These are phyloP conservation scores for Cucurbita maxima DNA, from an alignment of 306 rosid species.

Conservation along the genomic window DNA sequence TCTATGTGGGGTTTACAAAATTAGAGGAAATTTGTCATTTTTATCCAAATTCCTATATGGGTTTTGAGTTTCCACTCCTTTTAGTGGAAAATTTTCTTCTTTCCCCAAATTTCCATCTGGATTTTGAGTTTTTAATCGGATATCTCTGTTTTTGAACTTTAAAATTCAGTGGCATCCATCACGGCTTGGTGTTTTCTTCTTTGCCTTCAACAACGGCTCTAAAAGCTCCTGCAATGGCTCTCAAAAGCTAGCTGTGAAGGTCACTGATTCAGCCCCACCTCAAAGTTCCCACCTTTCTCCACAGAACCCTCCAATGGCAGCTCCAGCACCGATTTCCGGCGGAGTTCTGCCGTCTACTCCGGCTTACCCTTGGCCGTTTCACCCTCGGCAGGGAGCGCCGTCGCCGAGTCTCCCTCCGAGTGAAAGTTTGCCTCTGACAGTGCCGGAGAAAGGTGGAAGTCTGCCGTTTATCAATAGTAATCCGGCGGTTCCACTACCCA, in stretches of 20 bases:
- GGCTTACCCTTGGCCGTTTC: constrained; percentile 70
- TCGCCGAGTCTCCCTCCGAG: constrained; percentile 33
- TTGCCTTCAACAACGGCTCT: constrained; percentile 59
- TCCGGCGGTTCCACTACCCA: constrained; percentile 95
- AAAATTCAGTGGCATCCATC: constrained; percentile 81
- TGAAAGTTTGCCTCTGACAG: constrained; percentile 29
- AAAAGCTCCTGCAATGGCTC: constrained; percentile 40
- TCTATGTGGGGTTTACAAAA: neutral
- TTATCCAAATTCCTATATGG: neutral
- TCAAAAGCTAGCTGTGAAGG: constrained; percentile 62
- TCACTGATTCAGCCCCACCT: constrained; percentile 15
- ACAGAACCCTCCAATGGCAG: constrained; percentile 25
- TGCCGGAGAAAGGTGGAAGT: constrained; percentile 41
- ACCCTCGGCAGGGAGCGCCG: constrained; percentile 34
- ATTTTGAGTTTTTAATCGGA: constrained; percentile 1
- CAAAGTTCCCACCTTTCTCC: constrained; percentile 22
- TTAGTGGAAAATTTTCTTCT: neutral
- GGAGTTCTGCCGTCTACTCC: constrained; percentile 47
- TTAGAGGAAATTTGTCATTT: neutral
- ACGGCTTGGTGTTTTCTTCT: constrained; percentile 71
- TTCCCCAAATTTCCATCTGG: neutral
- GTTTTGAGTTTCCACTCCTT: neutral
- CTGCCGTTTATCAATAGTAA: constrained; percentile 86
- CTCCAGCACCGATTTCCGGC: constrained; percentile 52
- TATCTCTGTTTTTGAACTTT: neutral